Evolutionary conservation across 306 rosid genomes (phyloP), one percentile per base, ranked within the genome.

Genomic region (Rosa lucieae): DNA sequence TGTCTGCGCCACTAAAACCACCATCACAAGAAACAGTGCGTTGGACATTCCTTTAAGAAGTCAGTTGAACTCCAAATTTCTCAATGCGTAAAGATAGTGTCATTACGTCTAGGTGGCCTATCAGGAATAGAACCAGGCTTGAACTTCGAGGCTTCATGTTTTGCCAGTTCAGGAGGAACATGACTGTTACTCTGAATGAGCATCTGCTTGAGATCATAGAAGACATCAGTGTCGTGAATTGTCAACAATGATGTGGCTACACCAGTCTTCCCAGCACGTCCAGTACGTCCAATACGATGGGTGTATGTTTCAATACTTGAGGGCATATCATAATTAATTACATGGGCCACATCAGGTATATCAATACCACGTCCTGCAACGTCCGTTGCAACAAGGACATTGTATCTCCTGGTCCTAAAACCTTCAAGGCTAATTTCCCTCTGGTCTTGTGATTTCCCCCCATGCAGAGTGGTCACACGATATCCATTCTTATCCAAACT

Each of bases 351-450:
- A 81, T 91, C 97, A 14, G 98, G 98, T 83, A 93, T 93, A 83
- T 93, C 98, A 85, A 93, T 93, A 35, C 98, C 98, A 84, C 98
- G 98, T 51, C 98, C 97, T 8, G 94, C 98, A 84, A 91, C 98
- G 86, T 93, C 97, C 0, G 98, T 93, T 2, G 98, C 97, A 75
- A 91, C 97, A 42, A 93, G 97, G 65, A 93, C 98, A 85, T 93
- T 93, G 72, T 82, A 93, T 75, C 93, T 86, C 91, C 90, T 93
- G 72, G 98, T 84, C 84, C 97, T 88, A 83, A 93, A 93, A 55
- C 98, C 98, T 79, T 93, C 98, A 0, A 93, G 93, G 82, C 94
- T 93, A 59, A 89, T 91, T 83, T 93, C 98, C 48, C 98, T 91
- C 79, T 93, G 98, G 81, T 93, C 97, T 79, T 93, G 98, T 0